Evolutionary conservation across 2,329 filamentous ascomycete genomes (phyloP), one percentile per base, ranked within the genome.

Genomic region (Blumeria graminis): DNA sequence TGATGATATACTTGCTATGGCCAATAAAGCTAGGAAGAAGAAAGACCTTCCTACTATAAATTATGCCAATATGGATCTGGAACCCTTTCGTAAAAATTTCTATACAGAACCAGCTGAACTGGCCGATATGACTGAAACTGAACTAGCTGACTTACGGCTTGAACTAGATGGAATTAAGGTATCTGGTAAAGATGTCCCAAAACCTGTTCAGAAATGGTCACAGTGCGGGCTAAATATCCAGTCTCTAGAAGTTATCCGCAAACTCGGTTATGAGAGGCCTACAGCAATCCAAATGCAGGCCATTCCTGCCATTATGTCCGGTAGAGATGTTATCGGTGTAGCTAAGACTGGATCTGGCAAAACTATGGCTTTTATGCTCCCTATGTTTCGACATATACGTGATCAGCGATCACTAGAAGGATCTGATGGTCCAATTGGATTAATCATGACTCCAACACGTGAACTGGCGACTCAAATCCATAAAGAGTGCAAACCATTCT

Each of bases 341-440:
- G 92, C 92, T 16, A 96, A 96, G 72, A 98, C 92, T 32, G 92
- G 92, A 5, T 96, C 92, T 32, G 92, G 92, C 67, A 98, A 98
- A 72, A 98, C 92, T 0, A 81, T 96, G 63, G 92, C 92, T 6
- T 98, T 96, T 67, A 71, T 94, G 34, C 76, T 98, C 48, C 92
- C 92, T 39, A 95, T 96, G 87, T 95, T 98, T 68, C 81, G 92
- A 57, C 92, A 98, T 67, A 94, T 96, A 71, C 92, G 90, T 69
- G 92, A 96, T 65, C 92, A 98, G 67, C 75, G 80, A 54, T 81
- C 84, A 0, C 72, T 95, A 16, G 85, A 84, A 63, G 80, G 84
- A 46, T 81, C 83, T 60, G 92, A 98, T 66, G 92, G 92, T 0
- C 87, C 92, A 0, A 79, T 98, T 55, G 82, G 82, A 10, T 70